A percentile compares a stretch with the other conserved stretches of the same genome.
These are phyloP conservation scores for Tylopilus sp. DNA, from an alignment of 768 basidiomycete genomes.

Conservation along the genomic window DNA sequence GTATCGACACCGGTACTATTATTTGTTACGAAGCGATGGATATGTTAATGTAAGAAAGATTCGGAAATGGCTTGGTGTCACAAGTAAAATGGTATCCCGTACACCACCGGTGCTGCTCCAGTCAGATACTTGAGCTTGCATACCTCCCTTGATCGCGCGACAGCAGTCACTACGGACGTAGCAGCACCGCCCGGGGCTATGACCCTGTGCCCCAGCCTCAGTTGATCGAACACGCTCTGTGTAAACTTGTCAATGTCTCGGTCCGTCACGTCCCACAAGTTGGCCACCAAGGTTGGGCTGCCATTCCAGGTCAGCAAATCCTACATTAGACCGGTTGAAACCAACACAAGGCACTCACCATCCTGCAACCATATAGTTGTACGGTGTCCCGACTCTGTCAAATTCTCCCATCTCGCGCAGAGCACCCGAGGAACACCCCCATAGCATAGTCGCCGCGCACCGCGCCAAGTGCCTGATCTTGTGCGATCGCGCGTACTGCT, in stretches of 20 bases:
- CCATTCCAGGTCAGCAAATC: background rate
- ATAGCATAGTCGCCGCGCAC: conserved; percentile 96
- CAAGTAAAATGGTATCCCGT: conserved; percentile 92
- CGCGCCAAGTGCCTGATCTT: conserved; percentile 73
- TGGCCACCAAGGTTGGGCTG: conserved; percentile 90
- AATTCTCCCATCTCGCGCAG: conserved; percentile 92
- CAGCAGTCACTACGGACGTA: conserved; percentile 65
- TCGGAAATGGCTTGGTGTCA: conserved; percentile 17
- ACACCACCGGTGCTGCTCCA: conserved; percentile 92
- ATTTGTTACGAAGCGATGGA: no score
- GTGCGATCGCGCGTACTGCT: conserved; percentile 89
- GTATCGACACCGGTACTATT: no score
- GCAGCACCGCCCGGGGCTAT: conserved; percentile 13
- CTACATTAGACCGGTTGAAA: background rate
- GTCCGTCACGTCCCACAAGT: conserved; percentile 98
- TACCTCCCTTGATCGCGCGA: conserved; percentile 71
- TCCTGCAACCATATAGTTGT: conserved; percentile 95
- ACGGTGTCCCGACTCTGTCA: conserved; percentile 87
- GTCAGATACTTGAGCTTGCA: conserved; percentile 94
- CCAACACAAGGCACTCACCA: conserved; percentile 60
- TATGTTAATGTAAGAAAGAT: no score
- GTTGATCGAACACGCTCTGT: conserved; percentile 72
- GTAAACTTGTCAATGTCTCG: conserved; percentile 94
- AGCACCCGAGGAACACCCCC: conserved; percentile 96
- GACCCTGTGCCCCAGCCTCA: conserved; percentile 45